Conservation (phyloP, 1,284 basidiomycete genomes). For the Ustanciosporium gigantosporum region DNA sequence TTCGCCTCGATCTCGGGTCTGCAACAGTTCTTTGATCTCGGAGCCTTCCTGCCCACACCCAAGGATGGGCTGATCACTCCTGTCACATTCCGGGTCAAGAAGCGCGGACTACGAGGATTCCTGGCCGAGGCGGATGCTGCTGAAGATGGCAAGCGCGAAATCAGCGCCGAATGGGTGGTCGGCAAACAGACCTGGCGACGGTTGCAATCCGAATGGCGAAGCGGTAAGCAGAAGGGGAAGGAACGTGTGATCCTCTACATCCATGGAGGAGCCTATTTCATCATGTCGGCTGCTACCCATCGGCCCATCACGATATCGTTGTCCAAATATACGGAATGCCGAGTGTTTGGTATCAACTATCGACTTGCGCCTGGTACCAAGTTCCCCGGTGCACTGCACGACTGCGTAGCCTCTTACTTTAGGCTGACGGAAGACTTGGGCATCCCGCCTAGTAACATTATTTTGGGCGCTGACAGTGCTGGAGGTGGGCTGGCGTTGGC, state of each 20-base stretch:
- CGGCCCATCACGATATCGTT: constrained; percentile 87
- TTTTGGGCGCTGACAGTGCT: constrained; percentile 84
- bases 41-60: constrained; percentile 82
- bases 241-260: constrained; percentile 88
- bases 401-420: constrained; percentile 83
- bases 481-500: constrained; percentile 87
- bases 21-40: constrained; percentile 78
- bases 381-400: constrained; percentile 92
- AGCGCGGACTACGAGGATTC: constrained; percentile 74
- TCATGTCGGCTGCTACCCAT: constrained; percentile 91
- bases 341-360: constrained; percentile 97
- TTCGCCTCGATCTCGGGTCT: constrained; percentile 75
- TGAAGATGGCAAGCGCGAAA: constrained; percentile 75
- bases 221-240: constrained; percentile 63
- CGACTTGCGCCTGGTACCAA: constrained; percentile 90
- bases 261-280: constrained; percentile 95
- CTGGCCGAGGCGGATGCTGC: constrained; percentile 74
- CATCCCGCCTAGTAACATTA: constrained; percentile 71
- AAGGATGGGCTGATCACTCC: constrained; percentile 93
- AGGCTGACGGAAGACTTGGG: constrained; percentile 84
- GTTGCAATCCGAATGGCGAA: constrained; percentile 77
- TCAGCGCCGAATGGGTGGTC: constrained; percentile 95
- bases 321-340: constrained; percentile 84
- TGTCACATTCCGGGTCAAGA: constrained; percentile 83
- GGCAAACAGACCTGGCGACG: constrained; percentile 86